Percentiles rank a stretch among this genome's conserved stretches.
Evolutionary conservation across 75 land plant genomes (phyloP).

Genomic region (Isoetes taiwanensis): DNA sequence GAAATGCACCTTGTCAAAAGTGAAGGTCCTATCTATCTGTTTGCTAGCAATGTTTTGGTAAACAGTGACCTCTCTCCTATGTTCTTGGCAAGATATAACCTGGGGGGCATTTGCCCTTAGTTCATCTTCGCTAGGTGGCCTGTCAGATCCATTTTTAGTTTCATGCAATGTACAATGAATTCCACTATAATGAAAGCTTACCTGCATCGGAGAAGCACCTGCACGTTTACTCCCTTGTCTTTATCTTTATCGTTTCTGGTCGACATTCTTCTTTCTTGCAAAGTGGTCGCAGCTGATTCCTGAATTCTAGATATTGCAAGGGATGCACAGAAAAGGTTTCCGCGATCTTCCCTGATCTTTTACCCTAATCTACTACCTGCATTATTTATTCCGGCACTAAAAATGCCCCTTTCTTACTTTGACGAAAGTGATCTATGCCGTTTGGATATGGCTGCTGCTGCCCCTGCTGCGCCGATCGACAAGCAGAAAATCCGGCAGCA

Average conservation of each 20-base stretch:
- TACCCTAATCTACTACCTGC: too few relatives aligned
- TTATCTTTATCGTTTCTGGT: slow-evolving; percentile 41
- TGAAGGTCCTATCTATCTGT: slow-evolving; percentile 72
- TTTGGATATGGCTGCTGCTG: too few relatives aligned
- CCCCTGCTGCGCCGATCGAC: too few relatives aligned
- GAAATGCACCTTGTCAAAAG: slow-evolving; percentile 73
- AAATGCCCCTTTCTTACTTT: too few relatives aligned
- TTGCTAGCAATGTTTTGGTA: slow-evolving; percentile 73
- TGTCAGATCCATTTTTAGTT: neutral
- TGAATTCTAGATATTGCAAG: too few relatives aligned
- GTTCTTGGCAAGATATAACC: slow-evolving; percentile 66
- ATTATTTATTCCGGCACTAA: too few relatives aligned
- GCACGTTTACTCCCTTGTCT: slow-evolving; percentile 65
- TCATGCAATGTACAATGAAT: neutral
- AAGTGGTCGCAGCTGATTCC: neutral
- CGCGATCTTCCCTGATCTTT: too few relatives aligned
- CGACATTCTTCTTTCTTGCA: slow-evolving; percentile 6
- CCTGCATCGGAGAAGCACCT: slow-evolving; percentile 90
- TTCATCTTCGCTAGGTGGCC: slow-evolving; percentile 75
- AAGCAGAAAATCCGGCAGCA: too few relatives aligned
- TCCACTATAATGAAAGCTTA: slow-evolving; percentile 9
- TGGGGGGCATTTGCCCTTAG: slow-evolving; percentile 63
- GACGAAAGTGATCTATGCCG: too few relatives aligned
- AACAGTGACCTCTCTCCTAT: slow-evolving; percentile 56
- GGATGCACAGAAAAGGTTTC: too few relatives aligned